Evolutionary conservation across 2,329 filamentous ascomycete genomes (phyloP).

Genomic region (Diplocarpon mali): DNA sequence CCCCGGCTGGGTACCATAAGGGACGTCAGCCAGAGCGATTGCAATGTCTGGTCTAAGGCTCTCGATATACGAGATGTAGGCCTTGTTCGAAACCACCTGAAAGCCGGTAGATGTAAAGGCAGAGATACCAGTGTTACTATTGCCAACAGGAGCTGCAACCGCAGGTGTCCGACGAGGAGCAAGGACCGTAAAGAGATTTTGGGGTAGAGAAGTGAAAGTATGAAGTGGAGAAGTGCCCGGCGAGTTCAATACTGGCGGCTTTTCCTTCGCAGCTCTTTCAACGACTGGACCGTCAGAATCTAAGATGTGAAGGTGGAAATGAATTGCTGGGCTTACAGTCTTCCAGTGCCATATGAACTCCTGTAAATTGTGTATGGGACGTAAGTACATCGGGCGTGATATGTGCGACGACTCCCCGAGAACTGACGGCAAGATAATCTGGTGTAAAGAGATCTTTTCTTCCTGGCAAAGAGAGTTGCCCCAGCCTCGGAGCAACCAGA

Average conservation of each 20-base stretch:
- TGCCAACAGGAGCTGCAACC: conserved; percentile 58
- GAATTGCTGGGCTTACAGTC: conserved; percentile 62
- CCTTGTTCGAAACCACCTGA: conserved; percentile 52
- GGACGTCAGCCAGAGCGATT: conserved; percentile 66
- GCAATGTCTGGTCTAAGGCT: conserved; percentile 70
- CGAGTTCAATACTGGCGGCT: conserved; percentile 39
- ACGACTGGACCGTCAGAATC: conserved; percentile 35
- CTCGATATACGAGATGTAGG: conserved; percentile 56
- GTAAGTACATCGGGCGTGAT: conserved; percentile 73
- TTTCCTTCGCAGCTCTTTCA: conserved; percentile 35
- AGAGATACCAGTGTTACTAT: conserved; percentile 59
- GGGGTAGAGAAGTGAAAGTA: conserved; percentile 62
- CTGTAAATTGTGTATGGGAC: conserved; percentile 52
- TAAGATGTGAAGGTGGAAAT: conserved; percentile 7
- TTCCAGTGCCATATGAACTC: conserved; percentile 75
- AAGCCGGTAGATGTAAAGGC: conserved; percentile 85
- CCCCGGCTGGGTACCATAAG: conserved; percentile 43
- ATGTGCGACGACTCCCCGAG: conserved; percentile 77
- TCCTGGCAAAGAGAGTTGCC: conserved; percentile 42
- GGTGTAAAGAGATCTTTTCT: conserved; percentile 68
- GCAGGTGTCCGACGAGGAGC: conserved; percentile 69
- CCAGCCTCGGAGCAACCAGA: conserved; percentile 19
- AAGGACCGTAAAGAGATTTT: conserved; percentile 56
- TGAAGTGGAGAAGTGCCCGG: conserved; percentile 44
- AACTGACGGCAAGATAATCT: conserved; percentile 68